phyloP scores from a whole-genome alignment of 148 eudicot species.

The Heliamphora exappendiculata region DNA sequence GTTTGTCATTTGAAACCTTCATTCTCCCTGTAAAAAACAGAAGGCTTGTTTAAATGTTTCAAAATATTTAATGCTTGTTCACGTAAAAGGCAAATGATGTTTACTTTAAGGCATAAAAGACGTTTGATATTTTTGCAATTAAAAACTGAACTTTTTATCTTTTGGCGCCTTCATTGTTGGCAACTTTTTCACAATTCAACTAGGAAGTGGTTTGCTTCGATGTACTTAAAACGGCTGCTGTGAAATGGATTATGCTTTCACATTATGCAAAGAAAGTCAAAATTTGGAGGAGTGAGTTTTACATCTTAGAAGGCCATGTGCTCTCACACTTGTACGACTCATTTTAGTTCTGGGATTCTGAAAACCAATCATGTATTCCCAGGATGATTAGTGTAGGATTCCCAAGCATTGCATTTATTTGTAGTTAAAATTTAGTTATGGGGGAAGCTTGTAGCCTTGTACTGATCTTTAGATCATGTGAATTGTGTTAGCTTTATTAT shows the following conservation, averaged over 20 bases:
- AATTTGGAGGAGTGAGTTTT: neutral
- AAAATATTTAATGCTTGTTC: neutral
- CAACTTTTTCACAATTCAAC: neutral
- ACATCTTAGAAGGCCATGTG: neutral
- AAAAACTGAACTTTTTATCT: neutral
- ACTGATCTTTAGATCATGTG: neutral
- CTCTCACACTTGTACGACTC: too few species aligned
- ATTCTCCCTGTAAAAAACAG: neutral
- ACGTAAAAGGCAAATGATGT: neutral
- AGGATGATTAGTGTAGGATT: neutral
- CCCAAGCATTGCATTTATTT: neutral
- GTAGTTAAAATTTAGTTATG: neutral
- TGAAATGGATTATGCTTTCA: too few species aligned
- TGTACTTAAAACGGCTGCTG: neutral
- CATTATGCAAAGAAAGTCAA: neutral
- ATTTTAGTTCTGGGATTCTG: too few species aligned
- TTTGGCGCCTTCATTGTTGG: neutral
- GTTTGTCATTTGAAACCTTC: neutral
- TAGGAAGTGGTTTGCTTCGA: neutral
- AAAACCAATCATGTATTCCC: too few species aligned
- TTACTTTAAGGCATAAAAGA: neutral
- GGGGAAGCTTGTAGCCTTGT: neutral
- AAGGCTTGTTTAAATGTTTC: neutral
- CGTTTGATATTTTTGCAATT: neutral
- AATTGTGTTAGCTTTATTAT: too few species aligned